These are phyloP conservation scores for Tylopilus felleus DNA, from an alignment of 768 basidiomycete species.

Conservation along the genomic window DNA sequence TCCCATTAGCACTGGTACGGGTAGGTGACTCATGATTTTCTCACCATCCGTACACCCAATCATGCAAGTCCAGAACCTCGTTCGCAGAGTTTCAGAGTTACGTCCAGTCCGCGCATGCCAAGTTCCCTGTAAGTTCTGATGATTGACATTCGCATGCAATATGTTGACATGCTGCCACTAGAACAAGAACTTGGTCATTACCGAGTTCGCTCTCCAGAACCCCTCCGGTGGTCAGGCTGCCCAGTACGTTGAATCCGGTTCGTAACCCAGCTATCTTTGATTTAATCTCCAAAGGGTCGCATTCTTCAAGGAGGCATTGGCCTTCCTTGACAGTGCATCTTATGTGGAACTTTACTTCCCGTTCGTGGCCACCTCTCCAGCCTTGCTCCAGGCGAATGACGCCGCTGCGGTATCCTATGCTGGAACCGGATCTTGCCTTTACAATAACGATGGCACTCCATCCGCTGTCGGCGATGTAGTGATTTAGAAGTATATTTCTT, in stretches of 20 bases:
- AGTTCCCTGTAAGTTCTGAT: conserved; percentile 26
- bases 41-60: neutral
- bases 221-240: conserved; percentile 26
- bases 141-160: neutral
- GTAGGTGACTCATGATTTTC: conserved; percentile 12
- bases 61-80: conserved; percentile 13
- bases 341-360: conserved; percentile 37
- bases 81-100: conserved; percentile 30
- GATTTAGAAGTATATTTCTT: conserved; percentile 3
- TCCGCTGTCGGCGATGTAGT: conserved; percentile 29
- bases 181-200: conserved; percentile 28
- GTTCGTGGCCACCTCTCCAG: conserved; percentile 34
- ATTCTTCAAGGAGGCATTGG: conserved; percentile 33
- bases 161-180: conserved; percentile 5
- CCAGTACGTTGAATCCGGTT: conserved; percentile 22
- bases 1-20: conserved; percentile 28
- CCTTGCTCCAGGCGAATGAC: conserved; percentile 20
- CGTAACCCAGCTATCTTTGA: neutral
- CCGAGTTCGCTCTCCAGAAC: conserved; percentile 34
- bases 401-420: conserved; percentile 9
- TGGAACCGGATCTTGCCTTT: conserved; percentile 33
- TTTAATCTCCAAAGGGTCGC: conserved; percentile 19
- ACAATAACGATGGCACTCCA: conserved; percentile 26
- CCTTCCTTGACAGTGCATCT: conserved; percentile 33
- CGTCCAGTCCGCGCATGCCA: conserved; percentile 24